Conservation (phyloP, 1,284 basidiomycete species). For the Ganoderma lucidum region DNA sequence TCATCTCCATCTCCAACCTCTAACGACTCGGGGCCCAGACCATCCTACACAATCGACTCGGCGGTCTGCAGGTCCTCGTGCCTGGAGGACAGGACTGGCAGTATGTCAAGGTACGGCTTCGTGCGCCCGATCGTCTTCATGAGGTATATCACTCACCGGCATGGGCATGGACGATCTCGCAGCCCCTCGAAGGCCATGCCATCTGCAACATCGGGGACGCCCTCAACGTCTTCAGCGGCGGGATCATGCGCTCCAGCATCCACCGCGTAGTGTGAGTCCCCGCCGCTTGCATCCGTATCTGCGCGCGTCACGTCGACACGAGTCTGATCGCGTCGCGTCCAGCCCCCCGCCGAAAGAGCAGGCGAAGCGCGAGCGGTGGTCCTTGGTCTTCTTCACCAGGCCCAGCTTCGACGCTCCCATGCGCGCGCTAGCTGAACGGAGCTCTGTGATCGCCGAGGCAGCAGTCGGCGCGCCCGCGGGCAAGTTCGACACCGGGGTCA, state of each 20-base stretch:
- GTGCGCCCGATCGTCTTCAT: not conserved
- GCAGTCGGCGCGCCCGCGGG: not conserved
- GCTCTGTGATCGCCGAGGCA: conserved; percentile 5
- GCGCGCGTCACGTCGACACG: not conserved
- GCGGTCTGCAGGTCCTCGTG: conserved; percentile 73
- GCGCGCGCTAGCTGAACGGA: conserved; percentile 34
- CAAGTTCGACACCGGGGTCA: conserved; percentile 15
- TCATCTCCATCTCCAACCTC: too few relatives aligned
- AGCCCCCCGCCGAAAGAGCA: conserved; percentile 43
- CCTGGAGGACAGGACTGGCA: conserved; percentile 71
- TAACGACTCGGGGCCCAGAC: conserved; percentile 42
- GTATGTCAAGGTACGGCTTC: conserved; percentile 60
- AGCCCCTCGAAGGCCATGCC: conserved; percentile 44
- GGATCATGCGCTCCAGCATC: conserved; percentile 46
- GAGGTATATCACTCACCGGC: not conserved
- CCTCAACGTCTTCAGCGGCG: conserved; percentile 48
- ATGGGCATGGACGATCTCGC: not conserved
- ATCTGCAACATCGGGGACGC: conserved; percentile 51
- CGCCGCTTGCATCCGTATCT: not conserved
- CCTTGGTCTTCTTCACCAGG: conserved; percentile 47
- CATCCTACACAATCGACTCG: conserved; percentile 67
- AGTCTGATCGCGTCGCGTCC: not conserved
- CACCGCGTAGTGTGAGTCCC: conserved; percentile 44
- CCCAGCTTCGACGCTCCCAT: conserved; percentile 41
- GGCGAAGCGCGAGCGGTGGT: conserved; percentile 41